Evolutionary conservation across 139 green algal species (phyloP), one percentile per base, ranked within the genome.

Genomic region (Chlamydomonas asymmetrica): DNA sequence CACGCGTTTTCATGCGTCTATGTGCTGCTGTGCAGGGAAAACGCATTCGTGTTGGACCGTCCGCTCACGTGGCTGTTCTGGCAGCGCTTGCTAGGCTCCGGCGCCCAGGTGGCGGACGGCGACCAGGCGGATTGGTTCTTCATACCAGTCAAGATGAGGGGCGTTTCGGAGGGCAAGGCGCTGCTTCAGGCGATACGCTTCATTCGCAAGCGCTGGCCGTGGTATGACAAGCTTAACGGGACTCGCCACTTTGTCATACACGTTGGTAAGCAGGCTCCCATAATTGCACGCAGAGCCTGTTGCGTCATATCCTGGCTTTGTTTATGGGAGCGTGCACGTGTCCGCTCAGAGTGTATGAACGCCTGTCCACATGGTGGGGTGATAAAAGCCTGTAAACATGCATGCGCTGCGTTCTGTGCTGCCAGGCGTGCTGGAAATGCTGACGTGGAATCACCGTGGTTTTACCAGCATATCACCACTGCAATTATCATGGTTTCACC

Each of bases 1-100:
- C n/a, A n/a, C n/a, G n/a, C n/a, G n/a, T n/a, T n/a, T n/a, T n/a
- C n/a, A n/a, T n/a, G n/a, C n/a, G n/a, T n/a, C n/a, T n/a, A n/a
- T n/a, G n/a, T n/a, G n/a, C n/a, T n/a, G n/a, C n/a, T 43, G 22
- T 40, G 67, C 57, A 76, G 70, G 70, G 8, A 68, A 40, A 60
- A 76, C 70, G 22, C n/a, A 1, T 2, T 32, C 8, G 10, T n/a
- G 0, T 38, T 84, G 41, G 79, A 84, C 37, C 65, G 79, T 20
- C 59, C 79, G 7, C 49, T 69, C 32, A 68, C 70, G 60, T 38
- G 74, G 23, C 35, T 70, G 9, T 65, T 84, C 31, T 80, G 66
- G 79, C 79, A 84, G 73, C 79, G 79, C 5, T 73, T 84, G 72
- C 79, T 84, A 32, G 59, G 66, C 64, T 50, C 48, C 22, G 78